Conservation (phyloP, 805 yeast species). For the Candida silvicultrix region DNA sequence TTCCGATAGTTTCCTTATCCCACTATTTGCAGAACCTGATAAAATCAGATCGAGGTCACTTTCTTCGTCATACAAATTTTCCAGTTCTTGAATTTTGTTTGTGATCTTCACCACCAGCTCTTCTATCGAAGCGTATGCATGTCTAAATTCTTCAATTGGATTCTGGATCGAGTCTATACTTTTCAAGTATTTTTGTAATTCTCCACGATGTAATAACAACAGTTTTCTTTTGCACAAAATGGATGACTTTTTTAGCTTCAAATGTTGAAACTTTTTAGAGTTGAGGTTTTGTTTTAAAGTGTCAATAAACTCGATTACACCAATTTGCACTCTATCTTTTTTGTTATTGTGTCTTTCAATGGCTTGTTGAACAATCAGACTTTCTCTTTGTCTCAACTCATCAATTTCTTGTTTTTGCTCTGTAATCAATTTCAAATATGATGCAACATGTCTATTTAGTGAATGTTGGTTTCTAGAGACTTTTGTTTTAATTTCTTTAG, state of each 20-base stretch:
- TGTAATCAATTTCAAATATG: constrained; percentile 77
- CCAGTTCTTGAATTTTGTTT: constrained; percentile 45
- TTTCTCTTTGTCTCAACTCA: constrained; percentile 53
- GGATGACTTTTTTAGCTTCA: constrained; percentile 33
- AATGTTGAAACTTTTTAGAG: constrained; percentile 37
- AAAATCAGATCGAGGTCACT: constrained; percentile 49
- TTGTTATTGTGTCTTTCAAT: constrained; percentile 28
- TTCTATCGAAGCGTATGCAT: constrained; percentile 22
- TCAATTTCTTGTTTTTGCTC: constrained; percentile 74
- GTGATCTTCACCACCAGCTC: constrained; percentile 31
- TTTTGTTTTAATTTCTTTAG: constrained; percentile 84
- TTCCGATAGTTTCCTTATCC: constrained; percentile 41
- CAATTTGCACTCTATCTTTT: constrained; percentile 32
- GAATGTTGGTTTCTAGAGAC: constrained; percentile 66
- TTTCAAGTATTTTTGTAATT: constrained; percentile 22
- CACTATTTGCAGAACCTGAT: constrained; percentile 37
- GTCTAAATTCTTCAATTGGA: constrained; percentile 18
- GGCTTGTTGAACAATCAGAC: constrained; percentile 32
- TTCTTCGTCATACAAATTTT: constrained; percentile 39
- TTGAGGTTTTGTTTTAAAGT: constrained; percentile 34
- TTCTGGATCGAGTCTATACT: constrained; percentile 14
- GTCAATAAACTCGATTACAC: constrained; percentile 36
- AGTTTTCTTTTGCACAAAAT: constrained; percentile 32
- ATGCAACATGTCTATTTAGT: constrained; percentile 77
- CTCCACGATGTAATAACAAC: constrained; percentile 35